Percentiles rank a stretch among this genome's conserved stretches.
phyloP scores from a whole-genome alignment of 208 protist species.

The Jaenimonas drosophilae region DNA sequence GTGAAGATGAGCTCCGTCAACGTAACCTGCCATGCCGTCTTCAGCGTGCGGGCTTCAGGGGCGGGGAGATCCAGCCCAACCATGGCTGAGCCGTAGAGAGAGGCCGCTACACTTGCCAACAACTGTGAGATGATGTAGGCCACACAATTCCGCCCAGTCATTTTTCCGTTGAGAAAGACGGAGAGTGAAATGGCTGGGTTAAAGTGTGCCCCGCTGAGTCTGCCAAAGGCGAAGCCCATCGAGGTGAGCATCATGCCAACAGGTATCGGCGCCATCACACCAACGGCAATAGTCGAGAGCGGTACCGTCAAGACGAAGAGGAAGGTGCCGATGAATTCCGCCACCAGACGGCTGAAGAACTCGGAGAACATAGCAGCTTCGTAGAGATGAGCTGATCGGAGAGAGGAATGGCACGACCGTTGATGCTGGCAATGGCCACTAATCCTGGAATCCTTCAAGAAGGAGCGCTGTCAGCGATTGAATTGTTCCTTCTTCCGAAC shows the following conservation, averaged over 20 bases:
- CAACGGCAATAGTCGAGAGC: constrained; percentile 56
- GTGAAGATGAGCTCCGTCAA: constrained; percentile 76
- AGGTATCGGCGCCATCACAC: constrained; percentile 53
- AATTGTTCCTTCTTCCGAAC: no score
- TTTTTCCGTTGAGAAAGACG: constrained; percentile 73
- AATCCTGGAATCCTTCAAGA: background rate
- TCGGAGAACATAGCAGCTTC: constrained; percentile 38
- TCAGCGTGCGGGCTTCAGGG: constrained; percentile 22
- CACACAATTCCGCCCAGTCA: constrained; percentile 40
- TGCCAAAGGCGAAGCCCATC: constrained; percentile 88
- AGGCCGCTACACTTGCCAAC: constrained; percentile 52
- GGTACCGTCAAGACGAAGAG: constrained; percentile 74
- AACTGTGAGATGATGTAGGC: constrained; percentile 75
- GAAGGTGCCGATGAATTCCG: constrained; percentile 83
- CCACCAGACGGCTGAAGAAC: constrained; percentile 50
- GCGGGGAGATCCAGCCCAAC: constrained; percentile 63
- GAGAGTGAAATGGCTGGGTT: constrained; percentile 89
- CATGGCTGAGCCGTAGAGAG: constrained; percentile 66
- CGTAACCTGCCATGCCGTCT: constrained; percentile 52
- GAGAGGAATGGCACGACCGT: no score
- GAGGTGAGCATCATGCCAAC: constrained; percentile 85
- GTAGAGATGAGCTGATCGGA: no score
- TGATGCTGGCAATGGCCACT: background rate
- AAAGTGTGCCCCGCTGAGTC: constrained; percentile 90
- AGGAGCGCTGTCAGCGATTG: no score